Conservation (phyloP, 169 alveolate genomes). For the Plasmodium berghei region DNA sequence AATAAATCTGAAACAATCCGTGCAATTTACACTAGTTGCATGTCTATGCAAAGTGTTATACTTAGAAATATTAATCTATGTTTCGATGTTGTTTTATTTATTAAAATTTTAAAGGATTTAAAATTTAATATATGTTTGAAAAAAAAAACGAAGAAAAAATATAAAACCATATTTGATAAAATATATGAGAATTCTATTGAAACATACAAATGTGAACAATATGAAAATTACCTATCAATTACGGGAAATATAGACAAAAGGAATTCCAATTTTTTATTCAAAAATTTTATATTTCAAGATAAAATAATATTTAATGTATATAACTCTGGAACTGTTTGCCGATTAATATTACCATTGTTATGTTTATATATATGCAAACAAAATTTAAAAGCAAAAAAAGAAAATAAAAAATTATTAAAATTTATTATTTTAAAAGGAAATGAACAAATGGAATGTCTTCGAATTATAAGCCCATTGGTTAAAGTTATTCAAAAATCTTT, state of each 20-base stretch:
- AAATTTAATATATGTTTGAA: slow-evolving; percentile 1
- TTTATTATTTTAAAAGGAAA: slow-evolving; percentile 27
- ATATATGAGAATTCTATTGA: background rate
- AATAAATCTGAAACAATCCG: slow-evolving; percentile 42
- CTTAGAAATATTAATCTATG: slow-evolving; percentile 28
- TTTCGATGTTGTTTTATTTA: slow-evolving; percentile 22
- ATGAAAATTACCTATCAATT: background rate
- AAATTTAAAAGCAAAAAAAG: slow-evolving; percentile 35
- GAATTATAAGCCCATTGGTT: slow-evolving; percentile 36
- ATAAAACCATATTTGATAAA: background rate
- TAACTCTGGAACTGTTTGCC: slow-evolving; percentile 57
- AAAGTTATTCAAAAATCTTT: slow-evolving; percentile 16
- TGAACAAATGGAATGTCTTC: slow-evolving; percentile 35
- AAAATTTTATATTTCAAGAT: slow-evolving; percentile 15
- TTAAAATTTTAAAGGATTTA: slow-evolving; percentile 21
- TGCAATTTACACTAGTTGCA: slow-evolving; percentile 7
- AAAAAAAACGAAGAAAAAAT: background rate
- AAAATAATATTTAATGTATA: slow-evolving; percentile 10
- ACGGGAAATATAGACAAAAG: slow-evolving; percentile 16
- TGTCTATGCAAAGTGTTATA: slow-evolving; percentile 4
- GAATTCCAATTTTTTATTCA: background rate
- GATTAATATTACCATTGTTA: slow-evolving; percentile 33
- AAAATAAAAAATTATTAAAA: slow-evolving; percentile 16
- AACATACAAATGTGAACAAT: background rate
- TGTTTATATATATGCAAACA: slow-evolving; percentile 58